phyloP scores from a whole-genome alignment of 352 stramenopile species.

The Phytophthora lateralis region DNA sequence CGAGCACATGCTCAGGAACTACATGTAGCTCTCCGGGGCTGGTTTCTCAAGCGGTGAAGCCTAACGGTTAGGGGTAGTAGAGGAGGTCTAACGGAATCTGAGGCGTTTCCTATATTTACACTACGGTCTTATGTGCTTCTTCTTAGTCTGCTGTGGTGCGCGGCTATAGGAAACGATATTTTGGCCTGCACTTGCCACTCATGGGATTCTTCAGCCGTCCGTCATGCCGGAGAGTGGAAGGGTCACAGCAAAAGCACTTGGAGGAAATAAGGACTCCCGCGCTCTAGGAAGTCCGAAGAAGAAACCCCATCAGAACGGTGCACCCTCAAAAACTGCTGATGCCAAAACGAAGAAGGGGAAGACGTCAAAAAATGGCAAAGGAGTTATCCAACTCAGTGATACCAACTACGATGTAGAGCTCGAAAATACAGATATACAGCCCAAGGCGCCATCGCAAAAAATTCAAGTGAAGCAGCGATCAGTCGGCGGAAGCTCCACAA shows the following conservation, averaged over 20 bases:
- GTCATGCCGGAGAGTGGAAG: slow-evolving; percentile 2
- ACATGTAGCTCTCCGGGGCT: too few relatives aligned
- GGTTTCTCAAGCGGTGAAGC: too few relatives aligned
- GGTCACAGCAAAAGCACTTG: not conserved
- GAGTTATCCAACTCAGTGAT: not conserved
- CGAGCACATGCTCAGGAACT: too few relatives aligned
- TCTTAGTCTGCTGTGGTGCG: too few relatives aligned
- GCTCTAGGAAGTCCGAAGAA: slow-evolving; percentile 8
- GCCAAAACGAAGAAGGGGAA: slow-evolving; percentile 14
- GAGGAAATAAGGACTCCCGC: not conserved
- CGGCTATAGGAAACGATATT: not conserved
- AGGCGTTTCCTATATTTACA: too few relatives aligned
- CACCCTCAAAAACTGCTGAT: not conserved
- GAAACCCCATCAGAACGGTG: slow-evolving; percentile 16
- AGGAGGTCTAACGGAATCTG: too few relatives aligned
- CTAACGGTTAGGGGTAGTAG: too few relatives aligned
- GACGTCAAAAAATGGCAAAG: not conserved
- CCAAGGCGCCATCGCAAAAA: not conserved
- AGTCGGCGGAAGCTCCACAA: slow-evolving; percentile 6
- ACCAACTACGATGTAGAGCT: not conserved
- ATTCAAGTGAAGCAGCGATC: slow-evolving; percentile 16
- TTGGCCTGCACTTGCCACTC: not conserved
- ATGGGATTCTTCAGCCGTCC: not conserved
- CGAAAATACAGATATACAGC: not conserved
- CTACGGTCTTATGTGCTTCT: too few relatives aligned